Conservation (phyloP, 2,329 filamentous ascomycete species). For the Exophiala aquamarina region DNA sequence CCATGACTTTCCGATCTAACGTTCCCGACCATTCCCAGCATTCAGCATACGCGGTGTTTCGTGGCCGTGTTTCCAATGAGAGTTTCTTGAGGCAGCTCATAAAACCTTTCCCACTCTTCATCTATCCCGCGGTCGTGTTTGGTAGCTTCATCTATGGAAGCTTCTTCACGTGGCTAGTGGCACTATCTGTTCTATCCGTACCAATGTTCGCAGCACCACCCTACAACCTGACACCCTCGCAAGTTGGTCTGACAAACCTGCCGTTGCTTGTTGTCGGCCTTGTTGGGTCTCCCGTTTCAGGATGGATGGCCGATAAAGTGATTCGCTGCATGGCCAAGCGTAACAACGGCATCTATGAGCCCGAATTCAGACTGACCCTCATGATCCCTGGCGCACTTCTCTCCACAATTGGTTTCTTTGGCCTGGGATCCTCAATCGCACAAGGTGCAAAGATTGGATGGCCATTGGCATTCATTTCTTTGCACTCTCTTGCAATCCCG, state of each 20-base stretch:
- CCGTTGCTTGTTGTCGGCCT: conserved; percentile 20
- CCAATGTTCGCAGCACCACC: conserved; percentile 29
- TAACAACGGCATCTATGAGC: conserved; percentile 41
- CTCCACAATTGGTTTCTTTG: too few species aligned
- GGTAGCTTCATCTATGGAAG: conserved; percentile 38
- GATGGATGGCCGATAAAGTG: conserved; percentile 31
- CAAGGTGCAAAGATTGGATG: too few species aligned
- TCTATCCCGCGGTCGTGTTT: conserved; percentile 36
- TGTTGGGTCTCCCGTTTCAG: conserved; percentile 31
- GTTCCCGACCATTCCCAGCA: too few species aligned
- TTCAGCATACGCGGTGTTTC: too few species aligned
- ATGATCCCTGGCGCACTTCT: too few species aligned
- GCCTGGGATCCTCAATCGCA: too few species aligned
- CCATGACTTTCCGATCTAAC: too few species aligned
- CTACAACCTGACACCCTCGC: conserved; percentile 37
- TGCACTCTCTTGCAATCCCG: too few species aligned
- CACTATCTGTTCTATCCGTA: conserved; percentile 37
- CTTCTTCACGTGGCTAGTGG: conserved; percentile 38
- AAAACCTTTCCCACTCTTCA: conserved; percentile 25
- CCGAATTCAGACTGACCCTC: conserved; percentile 36
- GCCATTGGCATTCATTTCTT: too few species aligned
- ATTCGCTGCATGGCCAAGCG: conserved; percentile 39
- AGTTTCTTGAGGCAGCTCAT: too few species aligned
- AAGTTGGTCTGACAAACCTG: conserved; percentile 36
- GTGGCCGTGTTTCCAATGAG: too few species aligned